Evolutionary conservation across 2,329 filamentous ascomycete species (phyloP).

Genomic region (Monilinia vaccinii-corymbosi): DNA sequence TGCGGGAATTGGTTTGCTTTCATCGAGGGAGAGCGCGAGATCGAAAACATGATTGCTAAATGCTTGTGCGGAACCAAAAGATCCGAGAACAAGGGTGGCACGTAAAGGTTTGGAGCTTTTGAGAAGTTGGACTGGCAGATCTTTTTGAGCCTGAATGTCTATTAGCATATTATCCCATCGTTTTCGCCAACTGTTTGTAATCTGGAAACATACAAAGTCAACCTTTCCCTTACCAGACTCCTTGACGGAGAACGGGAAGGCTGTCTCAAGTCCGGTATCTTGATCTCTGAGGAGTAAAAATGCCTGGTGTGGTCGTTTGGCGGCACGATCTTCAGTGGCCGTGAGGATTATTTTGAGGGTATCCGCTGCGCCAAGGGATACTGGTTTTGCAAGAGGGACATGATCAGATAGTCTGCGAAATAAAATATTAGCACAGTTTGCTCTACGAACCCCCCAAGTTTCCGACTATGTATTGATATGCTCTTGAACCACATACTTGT

Average conservation of each 20-base stretch:
- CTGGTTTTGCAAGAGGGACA: conserved; percentile 43
- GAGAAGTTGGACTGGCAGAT: conserved; percentile 78
- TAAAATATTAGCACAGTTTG: not conserved
- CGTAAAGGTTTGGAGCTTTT: conserved; percentile 56
- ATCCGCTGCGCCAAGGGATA: conserved; percentile 60
- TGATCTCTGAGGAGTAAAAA: conserved; percentile 77
- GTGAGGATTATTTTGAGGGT: conserved; percentile 77
- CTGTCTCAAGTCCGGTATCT: conserved; percentile 70
- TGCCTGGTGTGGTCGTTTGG: conserved; percentile 85
- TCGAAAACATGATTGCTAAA: conserved; percentile 66
- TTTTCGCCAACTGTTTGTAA: not conserved
- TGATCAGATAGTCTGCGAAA: conserved; percentile 23
- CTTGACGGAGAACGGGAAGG: conserved; percentile 76
- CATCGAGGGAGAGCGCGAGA: conserved; percentile 55
- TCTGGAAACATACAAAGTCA: conserved; percentile 59
- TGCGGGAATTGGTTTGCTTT: conserved; percentile 47
- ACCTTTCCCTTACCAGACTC: conserved; percentile 79
- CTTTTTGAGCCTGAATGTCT: conserved; percentile 64
- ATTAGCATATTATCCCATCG: conserved; percentile 14
- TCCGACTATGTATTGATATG: conserved; percentile 1
- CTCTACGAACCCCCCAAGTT: not conserved
- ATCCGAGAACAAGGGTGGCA: conserved; percentile 77
- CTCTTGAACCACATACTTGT: conserved; percentile 46
- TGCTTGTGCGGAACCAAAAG: conserved; percentile 66
- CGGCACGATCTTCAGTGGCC: conserved; percentile 65